Evolutionary conservation across 495 filamentous ascomycete genomes (phyloP), one percentile per base, ranked within the genome.

Genomic region (Neurospora sp.): DNA sequence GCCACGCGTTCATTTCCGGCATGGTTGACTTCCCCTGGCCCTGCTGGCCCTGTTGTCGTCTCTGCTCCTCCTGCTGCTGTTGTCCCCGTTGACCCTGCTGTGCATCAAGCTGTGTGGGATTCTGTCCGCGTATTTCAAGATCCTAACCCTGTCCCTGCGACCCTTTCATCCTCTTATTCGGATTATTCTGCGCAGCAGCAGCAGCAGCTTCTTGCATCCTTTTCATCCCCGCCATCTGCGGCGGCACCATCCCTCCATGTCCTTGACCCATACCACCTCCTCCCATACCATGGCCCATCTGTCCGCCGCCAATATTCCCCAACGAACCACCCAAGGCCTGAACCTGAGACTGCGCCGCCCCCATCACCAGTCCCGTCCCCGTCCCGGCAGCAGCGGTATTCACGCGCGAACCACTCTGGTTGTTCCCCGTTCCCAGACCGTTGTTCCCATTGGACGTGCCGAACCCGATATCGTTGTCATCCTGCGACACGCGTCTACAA

Each of bases 401-500:
- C 23, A 97, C 95, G 6, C 92, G 92, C 72, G 97, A 76, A 3
- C 93, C 96, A 74, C 92, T 94, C 69, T 94, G 86, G 83, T 98
- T 98, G 31, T 31, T 31, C 31, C 20, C 48, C 48, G 48, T 59
- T 3, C 48, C 48, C 35, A 35, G 35, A 35, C 35, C 35, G 35
- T 35, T 35, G 2, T 95, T 97, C 27, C 27, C 96, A 8, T 96
- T 93, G 41, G 97, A 80, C 80, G 93, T 94, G n/a, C 89, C 89
- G 0, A 91, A 92, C 5, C 92, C 86, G 71, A 98, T 97, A 82
- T 98, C 96, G 78, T 96, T 96, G 78, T 97, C 94, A 76, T 98
- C 96, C 77, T 95, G 91, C 71, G 90, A 96, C 7, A 99, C 94
- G 54, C 93, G 88, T 3, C 96, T 89, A 78, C 92, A 89, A 3